These are phyloP conservation scores for Gracilaria domingensis DNA, from an alignment of 23 red algal genomes.

Conservation along the genomic window DNA sequence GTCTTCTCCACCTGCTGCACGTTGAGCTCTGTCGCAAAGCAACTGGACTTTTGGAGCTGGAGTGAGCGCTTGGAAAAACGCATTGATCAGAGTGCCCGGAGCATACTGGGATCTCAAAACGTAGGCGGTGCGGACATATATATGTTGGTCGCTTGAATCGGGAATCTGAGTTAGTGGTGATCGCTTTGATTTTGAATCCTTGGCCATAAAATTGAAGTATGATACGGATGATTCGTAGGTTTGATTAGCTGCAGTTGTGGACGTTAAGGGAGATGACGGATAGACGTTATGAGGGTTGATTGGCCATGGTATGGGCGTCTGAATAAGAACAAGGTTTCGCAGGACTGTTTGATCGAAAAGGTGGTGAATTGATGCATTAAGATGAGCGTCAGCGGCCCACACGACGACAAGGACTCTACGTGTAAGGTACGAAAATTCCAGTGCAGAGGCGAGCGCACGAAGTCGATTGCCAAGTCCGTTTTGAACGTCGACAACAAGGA, in stretches of 20 bases:
- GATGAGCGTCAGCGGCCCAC: constrained; percentile 63
- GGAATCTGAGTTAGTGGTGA: constrained; percentile 1
- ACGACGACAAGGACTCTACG: constrained; percentile 52
- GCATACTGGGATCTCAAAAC: constrained; percentile 37
- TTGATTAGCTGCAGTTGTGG: background rate
- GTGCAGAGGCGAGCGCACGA: constrained; percentile 57
- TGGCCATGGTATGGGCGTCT: constrained; percentile 41
- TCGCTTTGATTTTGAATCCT: constrained; percentile 25
- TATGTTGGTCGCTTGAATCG: constrained; percentile 30
- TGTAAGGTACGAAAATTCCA: constrained; percentile 56
- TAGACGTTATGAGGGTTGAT: constrained; percentile 39
- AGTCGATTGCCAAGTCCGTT: constrained; percentile 76
- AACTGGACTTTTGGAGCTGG: constrained; percentile 5
- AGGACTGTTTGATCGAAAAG: constrained; percentile 59
- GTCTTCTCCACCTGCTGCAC: constrained; percentile 12
- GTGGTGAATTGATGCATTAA: constrained; percentile 53
- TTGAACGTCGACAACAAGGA: constrained; percentile 66
- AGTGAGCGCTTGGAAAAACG: constrained; percentile 40
- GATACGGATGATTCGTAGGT: constrained; percentile 4
- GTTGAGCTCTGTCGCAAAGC: background rate
- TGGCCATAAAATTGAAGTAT: constrained; percentile 42
- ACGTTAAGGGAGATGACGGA: background rate
- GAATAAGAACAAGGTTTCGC: constrained; percentile 41
- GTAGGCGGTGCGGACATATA: constrained; percentile 78
- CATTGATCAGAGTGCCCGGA: constrained; percentile 41